Evolutionary conservation across 345 rosid species (phyloP).

Genomic region (Sonneratia caseolaris): DNA sequence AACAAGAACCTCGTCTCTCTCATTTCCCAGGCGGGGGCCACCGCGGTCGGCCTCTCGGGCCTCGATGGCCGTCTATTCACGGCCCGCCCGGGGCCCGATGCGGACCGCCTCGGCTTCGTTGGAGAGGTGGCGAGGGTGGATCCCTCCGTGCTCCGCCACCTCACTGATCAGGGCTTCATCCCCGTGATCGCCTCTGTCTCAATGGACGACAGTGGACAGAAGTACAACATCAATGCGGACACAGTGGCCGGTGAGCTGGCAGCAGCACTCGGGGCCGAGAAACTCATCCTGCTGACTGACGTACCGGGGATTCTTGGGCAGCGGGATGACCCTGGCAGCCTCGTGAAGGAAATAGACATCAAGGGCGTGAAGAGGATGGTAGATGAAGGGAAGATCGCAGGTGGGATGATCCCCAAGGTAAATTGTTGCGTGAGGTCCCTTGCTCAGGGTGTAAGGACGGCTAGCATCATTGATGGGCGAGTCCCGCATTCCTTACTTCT

Average conservation of each 20-base stretch:
- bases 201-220: conserved; percentile 52
- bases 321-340: conserved; percentile 47
- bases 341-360: conserved; percentile 79
- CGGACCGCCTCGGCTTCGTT: conserved; percentile 66
- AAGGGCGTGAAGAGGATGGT: conserved; percentile 80
- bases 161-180: conserved; percentile 49
- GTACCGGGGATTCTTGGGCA: conserved; percentile 74
- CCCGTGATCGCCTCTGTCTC: conserved; percentile 95
- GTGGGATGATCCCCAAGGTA: conserved; percentile 95
- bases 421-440: conserved; percentile 75
- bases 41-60: conserved; percentile 79
- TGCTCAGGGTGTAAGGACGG: conserved; percentile 83
- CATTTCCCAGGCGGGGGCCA: conserved; percentile 75
- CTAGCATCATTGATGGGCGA: conserved; percentile 87
- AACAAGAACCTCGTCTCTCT: conserved; percentile 73
- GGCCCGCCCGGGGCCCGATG: conserved; percentile 64
- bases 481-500: conserved; percentile 71
- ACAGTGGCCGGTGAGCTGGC: conserved; percentile 93
- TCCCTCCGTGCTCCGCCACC: conserved; percentile 43
- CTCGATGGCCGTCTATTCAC: conserved; percentile 80
- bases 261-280: conserved; percentile 89
- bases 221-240: conserved; percentile 88
- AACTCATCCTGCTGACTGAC: conserved; percentile 73
- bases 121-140: conserved; percentile 79
- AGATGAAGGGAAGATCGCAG: conserved; percentile 58